Evolutionary conservation across 257 asterid genomes (phyloP).

Genomic region (Coffea eugenioides): DNA sequence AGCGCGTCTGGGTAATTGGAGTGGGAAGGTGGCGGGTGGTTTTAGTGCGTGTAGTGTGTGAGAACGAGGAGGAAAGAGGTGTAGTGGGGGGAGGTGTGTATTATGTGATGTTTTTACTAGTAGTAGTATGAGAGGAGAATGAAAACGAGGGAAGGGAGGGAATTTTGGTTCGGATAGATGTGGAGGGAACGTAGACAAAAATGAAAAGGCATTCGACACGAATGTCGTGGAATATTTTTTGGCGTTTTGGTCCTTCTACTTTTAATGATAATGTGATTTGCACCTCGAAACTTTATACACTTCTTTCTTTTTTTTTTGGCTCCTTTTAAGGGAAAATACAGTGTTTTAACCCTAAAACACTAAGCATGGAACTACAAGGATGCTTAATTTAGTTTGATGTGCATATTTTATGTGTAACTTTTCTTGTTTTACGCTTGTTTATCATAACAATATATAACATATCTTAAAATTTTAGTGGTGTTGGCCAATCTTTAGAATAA

Average conservation of each 20-base stretch:
- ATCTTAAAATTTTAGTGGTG: too few species aligned
- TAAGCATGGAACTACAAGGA: too few species aligned
- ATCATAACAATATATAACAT: too few species aligned
- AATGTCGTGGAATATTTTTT: background rate
- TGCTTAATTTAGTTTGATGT: too few species aligned
- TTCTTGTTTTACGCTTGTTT: too few species aligned
- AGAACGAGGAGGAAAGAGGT: constrained; percentile 31
- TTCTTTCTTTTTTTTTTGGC: background rate
- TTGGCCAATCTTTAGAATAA: too few species aligned
- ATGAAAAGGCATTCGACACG: constrained; percentile 15
- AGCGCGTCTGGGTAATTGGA: background rate
- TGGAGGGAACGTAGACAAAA: constrained; percentile 76
- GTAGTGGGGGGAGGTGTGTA: background rate
- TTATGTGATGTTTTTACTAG: background rate
- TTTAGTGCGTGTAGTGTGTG: constrained; percentile 29
- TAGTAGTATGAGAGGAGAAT: constrained; percentile 14
- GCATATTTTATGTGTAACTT: too few species aligned
- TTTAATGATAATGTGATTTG: background rate
- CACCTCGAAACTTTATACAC: background rate
- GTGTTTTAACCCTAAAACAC: too few species aligned
- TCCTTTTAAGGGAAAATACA: background rate
- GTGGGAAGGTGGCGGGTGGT: constrained; percentile 14
- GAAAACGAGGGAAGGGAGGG: constrained; percentile 91
- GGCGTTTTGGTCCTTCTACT: constrained; percentile 23
- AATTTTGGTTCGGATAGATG: constrained; percentile 86